These are phyloP conservation scores for Buddleja alternifolia DNA, from an alignment of 257 asterid genomes.

Conservation along the genomic window DNA sequence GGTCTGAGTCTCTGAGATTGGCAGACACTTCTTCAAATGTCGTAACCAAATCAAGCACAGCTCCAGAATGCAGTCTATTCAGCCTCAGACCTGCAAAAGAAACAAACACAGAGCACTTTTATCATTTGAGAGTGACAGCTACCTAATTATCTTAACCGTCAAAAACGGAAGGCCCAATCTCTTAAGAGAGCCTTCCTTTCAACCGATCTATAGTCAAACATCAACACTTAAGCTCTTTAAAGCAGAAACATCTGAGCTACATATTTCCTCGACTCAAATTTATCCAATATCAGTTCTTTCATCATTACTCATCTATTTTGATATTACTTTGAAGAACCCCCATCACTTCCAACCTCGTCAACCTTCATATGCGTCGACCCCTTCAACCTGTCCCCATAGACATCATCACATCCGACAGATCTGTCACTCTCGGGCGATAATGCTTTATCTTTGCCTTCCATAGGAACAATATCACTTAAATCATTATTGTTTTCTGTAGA, in stretches of 20 bases:
- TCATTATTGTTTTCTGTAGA: slow-evolving; percentile 51
- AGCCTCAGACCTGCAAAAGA: slow-evolving; percentile 75
- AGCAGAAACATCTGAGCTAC: slow-evolving; percentile 34
- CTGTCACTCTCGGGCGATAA: slow-evolving; percentile 45
- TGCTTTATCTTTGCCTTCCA: slow-evolving; percentile 47
- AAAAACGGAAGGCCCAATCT: slow-evolving; percentile 37
- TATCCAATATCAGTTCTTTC: slow-evolving; percentile 27
- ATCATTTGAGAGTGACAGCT: slow-evolving; percentile 47
- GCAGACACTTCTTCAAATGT: slow-evolving; percentile 46
- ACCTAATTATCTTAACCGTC: slow-evolving; percentile 42
- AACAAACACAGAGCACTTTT: slow-evolving; percentile 44
- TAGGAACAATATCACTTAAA: slow-evolving; percentile 32
- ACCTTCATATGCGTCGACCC: slow-evolving; percentile 34
- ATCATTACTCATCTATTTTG: slow-evolving; percentile 28
- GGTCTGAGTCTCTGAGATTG: slow-evolving; percentile 48
- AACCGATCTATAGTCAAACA: slow-evolving; percentile 33
- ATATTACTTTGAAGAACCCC: slow-evolving; percentile 24
- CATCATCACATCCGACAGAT: slow-evolving; percentile 43
- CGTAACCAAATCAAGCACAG: slow-evolving; percentile 48
- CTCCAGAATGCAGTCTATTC: slow-evolving; percentile 45
- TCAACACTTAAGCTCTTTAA: slow-evolving; percentile 34
- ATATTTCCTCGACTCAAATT: slow-evolving; percentile 23
- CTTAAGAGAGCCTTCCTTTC: slow-evolving; percentile 34
- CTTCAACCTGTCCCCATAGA: slow-evolving; percentile 32
- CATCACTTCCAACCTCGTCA: slow-evolving; percentile 37